These are phyloP conservation scores for Physcomitrium patens DNA, from an alignment of 225 moss, liverwort and hornwort genomes.

Conservation along the genomic window DNA sequence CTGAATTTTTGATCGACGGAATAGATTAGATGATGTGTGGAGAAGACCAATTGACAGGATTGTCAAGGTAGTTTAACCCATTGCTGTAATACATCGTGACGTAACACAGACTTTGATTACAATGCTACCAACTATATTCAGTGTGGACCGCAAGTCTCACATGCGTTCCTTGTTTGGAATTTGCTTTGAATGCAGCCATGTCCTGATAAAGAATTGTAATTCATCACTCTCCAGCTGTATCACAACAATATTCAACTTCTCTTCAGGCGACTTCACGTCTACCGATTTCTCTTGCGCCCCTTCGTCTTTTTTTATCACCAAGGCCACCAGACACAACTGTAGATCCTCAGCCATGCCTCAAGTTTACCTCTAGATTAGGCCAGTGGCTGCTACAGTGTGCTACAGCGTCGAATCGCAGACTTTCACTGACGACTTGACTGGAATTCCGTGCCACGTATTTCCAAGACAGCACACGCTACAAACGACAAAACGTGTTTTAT, in stretches of 20 bases:
- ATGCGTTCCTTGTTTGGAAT: no score
- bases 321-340: conserved; percentile 56
- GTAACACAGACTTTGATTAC: no score
- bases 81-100: no score
- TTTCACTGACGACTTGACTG: no score
- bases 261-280: conserved; percentile 62
- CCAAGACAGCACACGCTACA: no score
- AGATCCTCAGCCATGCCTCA: conserved; percentile 68
- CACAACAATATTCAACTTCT: conserved; percentile 63
- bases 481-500: no score
- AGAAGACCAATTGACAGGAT: neutral
- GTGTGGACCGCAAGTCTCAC: no score
- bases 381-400: conserved; percentile 40
- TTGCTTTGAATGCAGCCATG: no score
- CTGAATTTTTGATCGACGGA: conserved; percentile 22
- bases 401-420: neutral
- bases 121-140: no score
- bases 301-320: conserved; percentile 24
- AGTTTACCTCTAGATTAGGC: conserved; percentile 68
- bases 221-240: conserved; percentile 64
- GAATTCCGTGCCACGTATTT: no score
- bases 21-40: neutral
- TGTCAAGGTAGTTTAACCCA: no score
- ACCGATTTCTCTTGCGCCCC: conserved; percentile 46
- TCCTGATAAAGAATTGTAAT: conserved; percentile 46